phyloP scores from a whole-genome alignment of 768 basidiomycete species.

The Hygrophoropsis aurantiaca region DNA sequence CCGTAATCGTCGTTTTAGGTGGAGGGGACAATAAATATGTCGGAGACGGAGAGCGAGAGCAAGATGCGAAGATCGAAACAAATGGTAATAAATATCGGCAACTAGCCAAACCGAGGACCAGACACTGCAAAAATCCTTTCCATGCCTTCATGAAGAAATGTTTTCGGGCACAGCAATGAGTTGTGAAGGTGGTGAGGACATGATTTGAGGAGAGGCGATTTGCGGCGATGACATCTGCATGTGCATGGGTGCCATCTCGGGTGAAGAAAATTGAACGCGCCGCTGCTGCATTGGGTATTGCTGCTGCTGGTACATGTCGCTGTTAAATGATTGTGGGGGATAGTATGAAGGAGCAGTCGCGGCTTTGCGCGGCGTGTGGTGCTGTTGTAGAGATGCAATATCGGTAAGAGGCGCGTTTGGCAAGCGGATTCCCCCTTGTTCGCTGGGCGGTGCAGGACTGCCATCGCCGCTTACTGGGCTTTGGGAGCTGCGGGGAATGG shows the following conservation, averaged over 20 bases:
- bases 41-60: constrained; percentile 12
- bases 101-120: no score
- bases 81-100: no score
- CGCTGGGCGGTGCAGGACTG: constrained; percentile 45
- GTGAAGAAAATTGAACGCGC: constrained; percentile 27
- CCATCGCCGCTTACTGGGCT: constrained; percentile 34
- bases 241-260: constrained; percentile 28
- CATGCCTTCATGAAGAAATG: constrained; percentile 15
- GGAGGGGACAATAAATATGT: constrained; percentile 28
- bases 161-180: constrained; percentile 13
- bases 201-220: constrained; percentile 20
- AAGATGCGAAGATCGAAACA: constrained; percentile 6
- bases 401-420: constrained; percentile 73
- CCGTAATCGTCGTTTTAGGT: constrained; percentile 20
- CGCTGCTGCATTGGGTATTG: constrained; percentile 18
- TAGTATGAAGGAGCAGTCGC: constrained; percentile 32
- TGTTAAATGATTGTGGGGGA: constrained; percentile 26
- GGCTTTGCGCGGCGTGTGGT: constrained; percentile 30
- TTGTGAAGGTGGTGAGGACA: constrained; percentile 17
- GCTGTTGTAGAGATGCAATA: constrained; percentile 54
- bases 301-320: constrained; percentile 27
- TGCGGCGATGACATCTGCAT: constrained; percentile 26
- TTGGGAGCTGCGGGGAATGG: constrained; percentile 57
- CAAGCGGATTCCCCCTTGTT: constrained; percentile 54
- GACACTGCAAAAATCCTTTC: no score